Percentiles rank a stretch among this genome's conserved stretches.
phyloP scores from a whole-genome alignment of 2,329 filamentous ascomycete genomes.

The Claviceps sp. region DNA sequence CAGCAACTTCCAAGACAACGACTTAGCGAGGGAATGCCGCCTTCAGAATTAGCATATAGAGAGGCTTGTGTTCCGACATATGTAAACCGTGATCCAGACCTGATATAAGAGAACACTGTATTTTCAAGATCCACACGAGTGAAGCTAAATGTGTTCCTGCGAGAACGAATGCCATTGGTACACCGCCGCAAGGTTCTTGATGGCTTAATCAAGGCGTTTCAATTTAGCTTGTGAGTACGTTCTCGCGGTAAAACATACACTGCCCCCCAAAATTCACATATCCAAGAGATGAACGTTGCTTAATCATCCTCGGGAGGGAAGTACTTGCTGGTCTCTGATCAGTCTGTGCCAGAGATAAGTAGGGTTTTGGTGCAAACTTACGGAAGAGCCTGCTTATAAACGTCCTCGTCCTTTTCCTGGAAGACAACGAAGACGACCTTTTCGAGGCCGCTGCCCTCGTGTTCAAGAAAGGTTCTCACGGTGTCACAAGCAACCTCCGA shows the following conservation, averaged over 20 bases:
- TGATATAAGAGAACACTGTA: too few species aligned
- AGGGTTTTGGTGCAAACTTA: constrained; percentile 23
- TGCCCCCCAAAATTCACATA: neutral
- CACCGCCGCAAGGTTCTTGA: neutral
- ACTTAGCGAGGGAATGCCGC: neutral
- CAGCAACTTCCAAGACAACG: neutral
- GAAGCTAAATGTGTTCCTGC: neutral
- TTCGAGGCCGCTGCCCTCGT: constrained; percentile 38
- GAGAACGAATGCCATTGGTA: neutral
- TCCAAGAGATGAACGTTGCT: neutral
- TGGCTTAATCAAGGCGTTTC: neutral
- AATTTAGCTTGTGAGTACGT: neutral
- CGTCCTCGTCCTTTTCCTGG: constrained; percentile 58
- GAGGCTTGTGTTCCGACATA: neutral
- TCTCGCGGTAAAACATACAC: too few species aligned
- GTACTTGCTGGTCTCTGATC: constrained; percentile 8
- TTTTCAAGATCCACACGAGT: neutral
- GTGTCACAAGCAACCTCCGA: constrained; percentile 55
- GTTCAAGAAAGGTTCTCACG: constrained; percentile 41
- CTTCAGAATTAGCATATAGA: neutral
- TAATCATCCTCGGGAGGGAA: constrained; percentile 13
- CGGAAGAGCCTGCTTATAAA: constrained; percentile 62
- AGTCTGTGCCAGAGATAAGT: neutral
- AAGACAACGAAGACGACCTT: constrained; percentile 80
- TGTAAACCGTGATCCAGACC: too few species aligned